Conservation (phyloP, 805 yeast genomes). For the Schwanniomyces vanrijiae region DNA sequence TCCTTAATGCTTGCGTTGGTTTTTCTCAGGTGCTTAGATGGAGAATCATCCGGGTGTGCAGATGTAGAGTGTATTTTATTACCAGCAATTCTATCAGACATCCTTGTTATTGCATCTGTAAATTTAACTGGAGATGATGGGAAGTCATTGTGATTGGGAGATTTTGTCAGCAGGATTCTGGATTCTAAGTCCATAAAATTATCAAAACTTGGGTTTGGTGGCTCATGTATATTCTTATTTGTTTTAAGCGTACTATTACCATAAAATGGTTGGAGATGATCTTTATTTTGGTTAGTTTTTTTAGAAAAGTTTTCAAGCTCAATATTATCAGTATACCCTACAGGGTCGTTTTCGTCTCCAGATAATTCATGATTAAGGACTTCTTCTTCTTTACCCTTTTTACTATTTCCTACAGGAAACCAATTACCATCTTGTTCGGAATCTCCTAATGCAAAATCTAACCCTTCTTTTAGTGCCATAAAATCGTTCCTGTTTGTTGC, state of each 20-base stretch:
- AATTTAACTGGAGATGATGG: slow-evolving; percentile 22
- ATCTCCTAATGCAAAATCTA: slow-evolving; percentile 34
- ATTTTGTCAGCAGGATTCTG: not conserved
- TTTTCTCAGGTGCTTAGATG: not conserved
- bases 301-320: not conserved
- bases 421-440: slow-evolving; percentile 22
- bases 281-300: not conserved
- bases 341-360: not conserved
- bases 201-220: not conserved
- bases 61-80: not conserved
- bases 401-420: slow-evolving; percentile 22
- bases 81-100: slow-evolving; percentile 39
- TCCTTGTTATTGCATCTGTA: slow-evolving; percentile 23
- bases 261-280: not conserved
- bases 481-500: slow-evolving; percentile 29
- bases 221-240: not conserved
- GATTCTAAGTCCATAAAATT: not conserved
- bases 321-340: not conserved
- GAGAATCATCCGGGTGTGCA: not conserved
- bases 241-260: not conserved
- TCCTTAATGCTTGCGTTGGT: not conserved
- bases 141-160: not conserved
- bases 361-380: no score
- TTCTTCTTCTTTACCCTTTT: not conserved
- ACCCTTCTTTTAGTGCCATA: slow-evolving; percentile 32